A percentile compares a stretch with the other conserved stretches of the same genome.
phyloP scores from a whole-genome alignment of 805 yeast species.

The Candida hungchunana region DNA sequence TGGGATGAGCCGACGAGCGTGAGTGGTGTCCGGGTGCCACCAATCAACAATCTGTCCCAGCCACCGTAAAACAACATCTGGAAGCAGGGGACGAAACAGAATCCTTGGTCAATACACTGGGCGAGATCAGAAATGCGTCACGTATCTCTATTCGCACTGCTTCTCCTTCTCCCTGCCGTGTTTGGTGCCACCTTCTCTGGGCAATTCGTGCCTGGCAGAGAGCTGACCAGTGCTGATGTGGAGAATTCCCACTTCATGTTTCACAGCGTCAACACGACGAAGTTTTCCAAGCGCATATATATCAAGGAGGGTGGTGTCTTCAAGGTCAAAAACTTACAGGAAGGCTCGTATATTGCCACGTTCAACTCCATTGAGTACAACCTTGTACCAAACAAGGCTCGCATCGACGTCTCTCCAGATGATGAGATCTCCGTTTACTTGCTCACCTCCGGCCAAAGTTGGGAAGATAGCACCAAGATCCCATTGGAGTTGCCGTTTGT shows the following conservation, averaged over 20 bases:
- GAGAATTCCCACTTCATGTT: constrained; percentile 16
- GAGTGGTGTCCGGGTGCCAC: constrained; percentile 1
- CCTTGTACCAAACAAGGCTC: constrained; percentile 21
- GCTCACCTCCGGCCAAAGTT: constrained; percentile 12
- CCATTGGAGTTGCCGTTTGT: constrained; percentile 21
- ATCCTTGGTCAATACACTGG: no score
- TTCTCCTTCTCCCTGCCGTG: neutral
- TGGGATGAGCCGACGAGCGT: no score
- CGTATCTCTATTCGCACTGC: no score
- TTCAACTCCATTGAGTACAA: constrained; percentile 20
- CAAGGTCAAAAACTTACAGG: constrained; percentile 10
- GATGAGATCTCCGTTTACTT: constrained; percentile 13
- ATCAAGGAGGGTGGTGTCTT: constrained; percentile 16
- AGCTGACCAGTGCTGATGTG: constrained; percentile 14
- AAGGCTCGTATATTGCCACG: constrained; percentile 20
- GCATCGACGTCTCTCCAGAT: constrained; percentile 15
- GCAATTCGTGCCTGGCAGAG: constrained; percentile 8
- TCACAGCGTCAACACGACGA: constrained; percentile 4
- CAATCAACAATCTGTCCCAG: no score
- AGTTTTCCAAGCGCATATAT: constrained; percentile 5
- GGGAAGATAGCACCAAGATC: constrained; percentile 3
- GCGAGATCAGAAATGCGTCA: no score
- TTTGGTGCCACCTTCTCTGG: constrained; percentile 18
- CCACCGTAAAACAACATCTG: no score
- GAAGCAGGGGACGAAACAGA: no score